Base-by-base conservation (phyloP, 2,329 filamentous ascomycete species). In the Aciculosporium take region DNA sequence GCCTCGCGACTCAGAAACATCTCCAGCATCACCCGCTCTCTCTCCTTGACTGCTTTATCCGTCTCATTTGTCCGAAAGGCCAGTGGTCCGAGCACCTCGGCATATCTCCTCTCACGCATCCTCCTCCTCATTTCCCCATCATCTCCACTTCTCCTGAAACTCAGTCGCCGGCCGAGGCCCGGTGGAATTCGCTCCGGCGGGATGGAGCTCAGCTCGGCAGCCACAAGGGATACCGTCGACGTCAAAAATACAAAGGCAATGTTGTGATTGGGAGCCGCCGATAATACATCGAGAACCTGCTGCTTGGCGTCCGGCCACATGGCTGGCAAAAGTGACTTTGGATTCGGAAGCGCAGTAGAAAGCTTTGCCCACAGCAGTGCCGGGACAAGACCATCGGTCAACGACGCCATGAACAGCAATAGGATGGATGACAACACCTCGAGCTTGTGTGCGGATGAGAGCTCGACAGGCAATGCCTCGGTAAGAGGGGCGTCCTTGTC, bases 171-270 rank as follows among this genome's bases (percentile, higher is more conserved):
- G 9, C 61, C 61, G 4, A 66, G 56, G 1, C 63, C 49, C 1
- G 55, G 39, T 21, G 48, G 32, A 32, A 50, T 49, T 34, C 45
- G 49, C 47, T 46, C 68, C 37, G 30, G 53, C 45, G 45, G 67
- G 52, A 37, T 20, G 51, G 69, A 31, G 54, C 57, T 58, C 5
- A 77, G 57, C 41, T 77, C 73, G 1, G 62, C 56, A 2, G 68
- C 63, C 1, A 74, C 61, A 4, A 68, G 66, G 2, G 68, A 62
- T 1, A 95, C 68, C 61, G 87, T 88, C 7, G 84, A 79, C 0
- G 81, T 85, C 13, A 95, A 65, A 48, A 95, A 87, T 2, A 94
- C 83, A 53, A 95, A 94, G 0, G 83, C 82, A 42, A 94, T 88
- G 55, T 86, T 91, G 61, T 94, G 82, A 38, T 81, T 80, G 0